Evolutionary conservation across 306 rosid species (phyloP), one percentile per base, ranked within the genome.

Genomic region (Parietaria judaica): DNA sequence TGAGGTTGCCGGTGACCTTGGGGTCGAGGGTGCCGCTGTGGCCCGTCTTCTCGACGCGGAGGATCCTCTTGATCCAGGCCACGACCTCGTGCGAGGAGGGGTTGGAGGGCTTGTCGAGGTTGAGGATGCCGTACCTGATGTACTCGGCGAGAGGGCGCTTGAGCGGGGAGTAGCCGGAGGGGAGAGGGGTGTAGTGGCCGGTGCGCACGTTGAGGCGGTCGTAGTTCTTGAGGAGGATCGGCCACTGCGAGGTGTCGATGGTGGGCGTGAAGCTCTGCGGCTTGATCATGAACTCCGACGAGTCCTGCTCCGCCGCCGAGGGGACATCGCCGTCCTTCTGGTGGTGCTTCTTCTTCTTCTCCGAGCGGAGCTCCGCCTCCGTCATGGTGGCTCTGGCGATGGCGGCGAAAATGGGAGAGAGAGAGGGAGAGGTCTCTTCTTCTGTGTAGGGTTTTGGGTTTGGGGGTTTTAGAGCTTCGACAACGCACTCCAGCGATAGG

Each of bases 51-150:
- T 85, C 86, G 10, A 79, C 87, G 54, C 89, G 82, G 57, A 89
- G 86, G 66, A 89, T 78, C 31, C 95, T 72, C 56, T 89, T 86
- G 54, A 89, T 85, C 95, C 95, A 85, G 23, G 96, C 96, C 0
- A 88, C 96, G 4, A 85, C 96, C 73, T 88, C 96, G 5, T 85
- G 96, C 3, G 96, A 88, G n/a, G 96, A 88, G 0, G 96, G 96
- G 65, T 88, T 88, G 0, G 96, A 84, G 0, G 96, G 96, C 51
- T 88, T 88, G 44, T 88, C 96, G 6, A 88, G 96, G 63, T 88
- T 85, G 41, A 88, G 46, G 54, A 88, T 67, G 13, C 96, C 96
- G 63, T 88, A 88, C 66, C 75, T 81, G 63, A 88, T 75, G 36
- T 88, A 88, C 59, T 85, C 90, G 0, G 51, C 58, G 14, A 88